phyloP scores from a whole-genome alignment of 805 yeast species.

The Monosporozyma yasuniensis region DNA sequence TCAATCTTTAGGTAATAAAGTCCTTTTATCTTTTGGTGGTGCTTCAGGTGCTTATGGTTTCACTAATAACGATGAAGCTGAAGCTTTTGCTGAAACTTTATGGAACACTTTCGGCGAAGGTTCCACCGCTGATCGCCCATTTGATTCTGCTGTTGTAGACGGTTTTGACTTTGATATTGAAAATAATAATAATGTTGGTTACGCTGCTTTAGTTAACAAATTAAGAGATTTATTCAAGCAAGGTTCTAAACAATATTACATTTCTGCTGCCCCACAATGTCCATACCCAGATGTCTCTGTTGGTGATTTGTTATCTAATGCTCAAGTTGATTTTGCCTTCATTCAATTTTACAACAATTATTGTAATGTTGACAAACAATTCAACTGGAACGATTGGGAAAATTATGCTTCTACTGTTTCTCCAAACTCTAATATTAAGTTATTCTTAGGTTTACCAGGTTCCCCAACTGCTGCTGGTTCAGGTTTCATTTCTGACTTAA shows the following conservation, averaged over 20 bases:
- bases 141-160: slow-evolving; percentile 69
- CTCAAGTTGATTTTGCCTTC: slow-evolving; percentile 70
- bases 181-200: slow-evolving; percentile 53
- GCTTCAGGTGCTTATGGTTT: slow-evolving; percentile 78
- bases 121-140: slow-evolving; percentile 47
- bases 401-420: slow-evolving; percentile 48
- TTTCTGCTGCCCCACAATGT: slow-evolving; percentile 92
- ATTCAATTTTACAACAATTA: slow-evolving; percentile 86
- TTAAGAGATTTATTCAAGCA: slow-evolving; percentile 44
- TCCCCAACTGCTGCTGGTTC: slow-evolving; percentile 49
- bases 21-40: slow-evolving; percentile 69
- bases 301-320: slow-evolving; percentile 48
- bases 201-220: slow-evolving; percentile 48
- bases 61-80: slow-evolving; percentile 70
- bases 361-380: slow-evolving; percentile 46
- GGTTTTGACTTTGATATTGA: slow-evolving; percentile 94
- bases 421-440: slow-evolving; percentile 59
- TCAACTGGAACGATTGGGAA: slow-evolving; percentile 71
- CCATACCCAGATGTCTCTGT: slow-evolving; percentile 70
- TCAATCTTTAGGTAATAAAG: slow-evolving; percentile 69
- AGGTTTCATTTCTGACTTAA: slow-evolving; percentile 46
- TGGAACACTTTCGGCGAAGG: slow-evolving; percentile 63
- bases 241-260: slow-evolving; percentile 53
- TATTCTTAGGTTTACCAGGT: slow-evolving; percentile 73
- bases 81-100: slow-evolving; percentile 46